Evolutionary conservation across 2,329 filamentous ascomycete genomes (phyloP), one percentile per base, ranked within the genome.

Genomic region (Akanthomyces muscarius): DNA sequence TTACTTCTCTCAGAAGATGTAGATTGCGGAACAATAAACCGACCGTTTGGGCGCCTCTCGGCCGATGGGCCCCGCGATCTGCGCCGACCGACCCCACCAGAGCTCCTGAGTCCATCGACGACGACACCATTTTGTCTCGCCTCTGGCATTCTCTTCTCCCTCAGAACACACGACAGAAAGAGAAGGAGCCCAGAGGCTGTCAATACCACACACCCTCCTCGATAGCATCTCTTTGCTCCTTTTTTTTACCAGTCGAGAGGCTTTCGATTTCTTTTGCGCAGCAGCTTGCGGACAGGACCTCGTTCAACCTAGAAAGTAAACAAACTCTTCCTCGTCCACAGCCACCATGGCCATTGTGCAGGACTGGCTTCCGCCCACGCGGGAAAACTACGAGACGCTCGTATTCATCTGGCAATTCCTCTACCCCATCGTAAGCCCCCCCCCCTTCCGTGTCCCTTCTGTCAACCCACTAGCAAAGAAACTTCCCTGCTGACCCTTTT

Each of bases 331-430:
- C 41, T n/a, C 28, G 28, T 30, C 28, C 28, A 30, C 28, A 30
- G 28, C 18, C 30, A 68, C 53, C 62, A 82, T 83, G 78, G 76
- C 80, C 13, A 70, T 85, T 55, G 69, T 86, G 42, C 72, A 82
- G 67, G 78, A 77, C 64, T 86, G 83, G 82, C 74, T 86, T 65
- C 86, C 86, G 18, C 82, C 84, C 1, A 83, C 80, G 63, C 78
- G 79, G 67, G 81, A 84, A 68, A 81, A 86, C 72, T 89, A 84
- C 72, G 77, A 86, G 60, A 68, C 77, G 33, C 72, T 86, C 11
- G 71, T 86, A 42, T 78, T 72, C 33, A 67, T 79, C 55, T 89
- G 85, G 78, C 78, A 82, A 64, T 80, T 82, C 66, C 66, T 67
- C 47, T 86, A 81, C 63, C 83, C 83, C 1, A 56, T 84, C 23